Evolutionary conservation across 1,284 basidiomycete species (phyloP).

Genomic region (Omphalotus olearius): DNA sequence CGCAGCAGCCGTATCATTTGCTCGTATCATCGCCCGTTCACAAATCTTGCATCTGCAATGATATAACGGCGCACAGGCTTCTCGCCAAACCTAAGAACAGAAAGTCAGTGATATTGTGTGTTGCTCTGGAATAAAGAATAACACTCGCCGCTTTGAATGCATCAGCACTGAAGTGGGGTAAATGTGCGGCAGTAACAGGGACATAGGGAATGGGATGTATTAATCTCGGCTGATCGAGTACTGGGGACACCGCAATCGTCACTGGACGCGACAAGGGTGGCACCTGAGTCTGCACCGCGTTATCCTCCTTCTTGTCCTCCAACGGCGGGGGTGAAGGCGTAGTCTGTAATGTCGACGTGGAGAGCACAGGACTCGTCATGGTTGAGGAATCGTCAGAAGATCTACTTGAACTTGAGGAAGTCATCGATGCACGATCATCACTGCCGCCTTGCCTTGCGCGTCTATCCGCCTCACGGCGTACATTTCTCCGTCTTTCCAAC

Average conservation of each 20-base stretch:
- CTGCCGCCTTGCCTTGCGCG: slow-evolving; percentile 30
- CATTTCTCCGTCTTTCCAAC: slow-evolving; percentile 41
- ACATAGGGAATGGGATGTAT: slow-evolving; percentile 64
- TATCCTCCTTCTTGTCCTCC: slow-evolving; percentile 21
- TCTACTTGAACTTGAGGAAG: slow-evolving; percentile 31
- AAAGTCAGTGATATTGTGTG: background rate
- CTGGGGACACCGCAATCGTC: slow-evolving; percentile 52
- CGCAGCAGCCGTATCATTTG: slow-evolving; percentile 33
- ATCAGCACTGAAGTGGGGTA: slow-evolving; percentile 59
- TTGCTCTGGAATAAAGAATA: slow-evolving; percentile 4
- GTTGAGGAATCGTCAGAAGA: slow-evolving; percentile 39
- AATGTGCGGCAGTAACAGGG: slow-evolving; percentile 52
- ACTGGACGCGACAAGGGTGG: slow-evolving; percentile 22
- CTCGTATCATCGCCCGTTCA: slow-evolving; percentile 52
- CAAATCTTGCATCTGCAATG: slow-evolving; percentile 70
- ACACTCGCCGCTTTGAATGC: slow-evolving; percentile 50
- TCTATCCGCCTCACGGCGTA: slow-evolving; percentile 22
- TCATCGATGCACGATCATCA: slow-evolving; percentile 37
- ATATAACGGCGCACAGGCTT: slow-evolving; percentile 65
- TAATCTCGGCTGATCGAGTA: slow-evolving; percentile 51
- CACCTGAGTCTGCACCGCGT: slow-evolving; percentile 17
- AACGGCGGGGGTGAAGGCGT: slow-evolving; percentile 67
- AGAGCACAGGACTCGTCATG: slow-evolving; percentile 70
- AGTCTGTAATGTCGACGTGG: slow-evolving; percentile 67
- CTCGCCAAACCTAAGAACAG: slow-evolving; percentile 56